Evolutionary conservation across 192 early-diverging fungal genomes (phyloP).

Genomic region (Backusella liffmaniae): DNA sequence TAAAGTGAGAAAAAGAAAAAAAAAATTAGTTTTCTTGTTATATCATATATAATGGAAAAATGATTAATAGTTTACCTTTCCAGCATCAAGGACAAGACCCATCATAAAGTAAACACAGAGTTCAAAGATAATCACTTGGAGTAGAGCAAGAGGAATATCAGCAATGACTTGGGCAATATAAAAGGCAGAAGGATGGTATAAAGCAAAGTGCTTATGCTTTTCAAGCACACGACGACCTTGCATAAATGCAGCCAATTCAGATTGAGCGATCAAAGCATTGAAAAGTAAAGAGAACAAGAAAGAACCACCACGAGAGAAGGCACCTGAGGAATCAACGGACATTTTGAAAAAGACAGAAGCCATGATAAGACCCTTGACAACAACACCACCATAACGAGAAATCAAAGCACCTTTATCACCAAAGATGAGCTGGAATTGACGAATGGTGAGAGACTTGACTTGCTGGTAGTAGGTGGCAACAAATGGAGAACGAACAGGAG

Average conservation of each 20-base stretch:
- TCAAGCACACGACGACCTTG: slow-evolving; percentile 63
- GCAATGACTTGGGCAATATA: slow-evolving; percentile 60
- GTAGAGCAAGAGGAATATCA: slow-evolving; percentile 54
- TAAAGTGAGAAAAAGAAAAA: background rate
- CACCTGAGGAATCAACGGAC: slow-evolving; percentile 52
- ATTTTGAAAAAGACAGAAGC: slow-evolving; percentile 68
- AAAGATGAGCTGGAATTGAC: slow-evolving; percentile 56
- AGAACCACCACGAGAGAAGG: slow-evolving; percentile 72
- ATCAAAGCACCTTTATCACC: slow-evolving; percentile 44
- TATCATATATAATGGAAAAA: background rate
- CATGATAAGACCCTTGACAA: slow-evolving; percentile 67
- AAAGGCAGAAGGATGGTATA: slow-evolving; percentile 68
- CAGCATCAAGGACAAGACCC: slow-evolving; percentile 55
- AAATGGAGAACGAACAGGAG: slow-evolving; percentile 54
- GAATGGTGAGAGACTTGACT: slow-evolving; percentile 46
- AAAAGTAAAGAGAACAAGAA: slow-evolving; percentile 73
- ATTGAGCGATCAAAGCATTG: slow-evolving; percentile 64
- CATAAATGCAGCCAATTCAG: slow-evolving; percentile 67
- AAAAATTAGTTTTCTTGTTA: background rate
- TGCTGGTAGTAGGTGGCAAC: slow-evolving; percentile 55
- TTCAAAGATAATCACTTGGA: slow-evolving; percentile 59
- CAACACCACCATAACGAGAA: slow-evolving; percentile 50
- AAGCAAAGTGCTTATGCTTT: slow-evolving; percentile 70
- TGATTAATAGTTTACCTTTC: slow-evolving; percentile 32
- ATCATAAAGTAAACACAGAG: slow-evolving; percentile 67